Evolutionary conservation across 2,329 filamentous ascomycete genomes (phyloP), one percentile per base, ranked within the genome.

Genomic region (Monascus ruber): DNA sequence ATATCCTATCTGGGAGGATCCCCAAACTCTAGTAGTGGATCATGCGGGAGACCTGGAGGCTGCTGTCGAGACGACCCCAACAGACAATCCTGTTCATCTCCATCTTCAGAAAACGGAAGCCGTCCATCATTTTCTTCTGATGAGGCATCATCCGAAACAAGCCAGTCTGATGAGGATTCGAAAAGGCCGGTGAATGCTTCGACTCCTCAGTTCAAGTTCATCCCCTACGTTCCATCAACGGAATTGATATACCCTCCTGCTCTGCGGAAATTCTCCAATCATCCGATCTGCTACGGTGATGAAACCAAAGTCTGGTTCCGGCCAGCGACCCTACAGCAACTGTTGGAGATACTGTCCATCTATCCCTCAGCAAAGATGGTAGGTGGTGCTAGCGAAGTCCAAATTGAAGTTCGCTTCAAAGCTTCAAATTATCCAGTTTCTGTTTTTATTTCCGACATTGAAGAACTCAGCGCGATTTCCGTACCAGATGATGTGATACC

Each of bases 391-490:
- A 89, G 84, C 4, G 86, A 94, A 59, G 93, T 85, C 0, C 86
- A 94, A 61, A 91, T 94, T 42, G 86, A 94, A 62, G 83, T 87
- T 64, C 91, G 89, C 62, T 94, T 94, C 73, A 94, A 94, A 65
- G 83, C 77, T 1, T 72, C 88, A 63, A 74, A 85, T 49, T 93
- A 91, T 54, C 81, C 81, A 1, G 76, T 83, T 1, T 91, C 85
- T 0, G 82, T 94, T 0, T 94, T 79, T 47, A 83, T 94, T 5
- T 85, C 85, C 5, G 86, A 94, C 49, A 89, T 94, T 40, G 66
- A 82, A 1, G 86, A 94, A 60, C 65, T 94, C 41, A 70, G 83
- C 6, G 76, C 83, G 44, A 91, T 83, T 54, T 70, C 66, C 6
- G 79, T 89, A 56, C 69, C 79, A 31, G 76, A 84, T 2, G 77